Evolutionary conservation across 495 filamentous ascomycete species (phyloP).

Genomic region (Glonium stellatum): DNA sequence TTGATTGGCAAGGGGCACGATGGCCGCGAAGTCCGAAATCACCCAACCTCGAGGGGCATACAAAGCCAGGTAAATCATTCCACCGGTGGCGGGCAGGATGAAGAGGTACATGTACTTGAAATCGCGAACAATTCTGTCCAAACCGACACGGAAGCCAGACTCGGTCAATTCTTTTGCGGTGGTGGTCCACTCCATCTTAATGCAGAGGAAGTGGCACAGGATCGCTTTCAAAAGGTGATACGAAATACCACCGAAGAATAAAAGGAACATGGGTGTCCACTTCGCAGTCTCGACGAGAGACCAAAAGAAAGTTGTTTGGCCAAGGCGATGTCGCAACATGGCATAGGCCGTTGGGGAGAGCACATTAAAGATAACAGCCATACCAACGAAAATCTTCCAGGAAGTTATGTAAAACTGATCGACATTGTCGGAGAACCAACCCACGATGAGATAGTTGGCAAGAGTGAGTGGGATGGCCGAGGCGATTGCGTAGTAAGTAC

Average conservation of each 20-base stretch:
- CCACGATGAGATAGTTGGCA: slow-evolving; percentile 38
- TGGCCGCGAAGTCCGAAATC: slow-evolving; percentile 37
- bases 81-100: slow-evolving; percentile 26
- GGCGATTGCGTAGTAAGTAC: slow-evolving; percentile 39
- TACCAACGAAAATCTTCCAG: slow-evolving; percentile 71
- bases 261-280: slow-evolving; percentile 60
- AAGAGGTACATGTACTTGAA: slow-evolving; percentile 39
- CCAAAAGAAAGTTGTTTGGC: slow-evolving; percentile 42
- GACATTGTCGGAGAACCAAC: slow-evolving; percentile 65
- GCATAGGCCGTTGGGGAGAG: slow-evolving; percentile 59
- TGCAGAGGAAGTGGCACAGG: slow-evolving; percentile 63
- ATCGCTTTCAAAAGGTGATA: slow-evolving; percentile 63
- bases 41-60: slow-evolving; percentile 34
- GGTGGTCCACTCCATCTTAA: slow-evolving; percentile 66
- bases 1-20: slow-evolving; percentile 39
- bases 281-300: slow-evolving; percentile 62
- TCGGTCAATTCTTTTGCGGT: slow-evolving; percentile 54
- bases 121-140: slow-evolving; percentile 32
- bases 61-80: slow-evolving; percentile 37
- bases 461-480: slow-evolving; percentile 36
- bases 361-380: slow-evolving; percentile 65
- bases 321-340: slow-evolving; percentile 61
- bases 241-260: slow-evolving; percentile 65
- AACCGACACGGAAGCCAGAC: slow-evolving; percentile 31
- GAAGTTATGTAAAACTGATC: slow-evolving; percentile 72